Evolutionary conservation across 805 yeast species (phyloP), one percentile per base, ranked within the genome.

Genomic region (Hermanozyma aechmeae): DNA sequence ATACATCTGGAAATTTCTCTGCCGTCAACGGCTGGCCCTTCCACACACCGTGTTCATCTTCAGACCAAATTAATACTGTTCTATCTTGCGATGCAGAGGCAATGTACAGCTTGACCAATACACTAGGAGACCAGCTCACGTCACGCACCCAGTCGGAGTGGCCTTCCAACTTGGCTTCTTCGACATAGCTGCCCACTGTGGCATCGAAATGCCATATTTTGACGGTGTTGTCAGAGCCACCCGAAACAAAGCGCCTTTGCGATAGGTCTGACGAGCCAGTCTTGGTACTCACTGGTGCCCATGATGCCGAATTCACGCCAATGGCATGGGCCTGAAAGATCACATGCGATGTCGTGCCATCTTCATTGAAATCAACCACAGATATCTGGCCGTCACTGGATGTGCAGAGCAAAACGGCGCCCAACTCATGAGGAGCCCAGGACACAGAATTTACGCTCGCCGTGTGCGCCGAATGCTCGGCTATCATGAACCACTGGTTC

Each of bases 111-210:
- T 83, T 79, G 26, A 84, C 71, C 38, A 92, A 69, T 27, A 84
- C 76, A 2, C 95, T 77, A 27, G 97, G 96, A 13, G 96, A 85
- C 98, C 98, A 92, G 4, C 94, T 85, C 36, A 89, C 96, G 53
- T 92, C 99, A 57, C 98, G 78, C 19, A 92, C 96, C 99, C 99
- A 92, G 56, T 92, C 98, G 12, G 83, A 68, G 56, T 92, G 98
- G 23, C 96, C 98, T 39, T 76, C 78, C 31, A 92, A 69, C 16
- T 74, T 71, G 24, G 77, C 78, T 54, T 89, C 96, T 45, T 78
- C 69, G 15, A 68, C 68, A 51, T 82, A 85, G 16, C 70, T 70
- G 41, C 68, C 71, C 26, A 47, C 44, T 5, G 68, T 56, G 8
- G 72, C 58, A 37, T 79, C 79, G 44, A 60, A 76, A 45, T 67